Percentiles rank a stretch among this genome's conserved stretches.
These are phyloP conservation scores for Solanum hybrid DNA, from an alignment of 305 asterid genomes.

Conservation along the genomic window DNA sequence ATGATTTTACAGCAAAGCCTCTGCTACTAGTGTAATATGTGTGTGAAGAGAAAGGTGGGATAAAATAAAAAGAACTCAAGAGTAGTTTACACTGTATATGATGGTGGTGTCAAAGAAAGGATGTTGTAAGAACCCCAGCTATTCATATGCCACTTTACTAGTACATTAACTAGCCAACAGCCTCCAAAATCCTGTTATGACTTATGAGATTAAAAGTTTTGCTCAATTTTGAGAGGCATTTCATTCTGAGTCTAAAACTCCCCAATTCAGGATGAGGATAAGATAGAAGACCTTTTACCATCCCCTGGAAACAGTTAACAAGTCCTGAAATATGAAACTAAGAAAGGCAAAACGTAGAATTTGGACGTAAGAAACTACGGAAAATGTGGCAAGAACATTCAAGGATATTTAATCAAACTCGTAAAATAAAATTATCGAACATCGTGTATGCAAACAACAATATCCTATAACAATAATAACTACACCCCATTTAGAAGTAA, in stretches of 20 bases:
- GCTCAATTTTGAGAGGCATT: not conserved
- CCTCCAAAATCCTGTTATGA: not conserved
- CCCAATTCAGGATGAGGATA: not conserved
- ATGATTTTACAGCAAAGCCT: not conserved
- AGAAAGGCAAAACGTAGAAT: not conserved
- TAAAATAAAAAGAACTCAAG: not conserved
- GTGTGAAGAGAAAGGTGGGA: not conserved
- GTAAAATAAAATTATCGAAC: not conserved
- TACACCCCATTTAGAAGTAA: not conserved
- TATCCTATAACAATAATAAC: not conserved
- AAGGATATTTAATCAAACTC: not conserved
- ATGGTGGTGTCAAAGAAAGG: not conserved
- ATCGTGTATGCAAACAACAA: not conserved
- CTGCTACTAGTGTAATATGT: not conserved
- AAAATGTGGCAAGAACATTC: not conserved
- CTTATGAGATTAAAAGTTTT: not conserved
- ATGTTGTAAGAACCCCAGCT: not conserved
- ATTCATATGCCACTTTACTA: not conserved
- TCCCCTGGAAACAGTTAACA: not conserved
- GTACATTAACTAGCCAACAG: not conserved
- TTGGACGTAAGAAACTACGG: not conserved
- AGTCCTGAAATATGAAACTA: not conserved
- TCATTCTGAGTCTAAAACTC: not conserved
- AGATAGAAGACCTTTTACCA: not conserved
- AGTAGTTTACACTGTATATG: not conserved